A percentile compares a stretch with the other conserved stretches of the same genome.
phyloP scores from a whole-genome alignment of 2,329 filamentous ascomycete species.

The Lithohypha guttulata region DNA sequence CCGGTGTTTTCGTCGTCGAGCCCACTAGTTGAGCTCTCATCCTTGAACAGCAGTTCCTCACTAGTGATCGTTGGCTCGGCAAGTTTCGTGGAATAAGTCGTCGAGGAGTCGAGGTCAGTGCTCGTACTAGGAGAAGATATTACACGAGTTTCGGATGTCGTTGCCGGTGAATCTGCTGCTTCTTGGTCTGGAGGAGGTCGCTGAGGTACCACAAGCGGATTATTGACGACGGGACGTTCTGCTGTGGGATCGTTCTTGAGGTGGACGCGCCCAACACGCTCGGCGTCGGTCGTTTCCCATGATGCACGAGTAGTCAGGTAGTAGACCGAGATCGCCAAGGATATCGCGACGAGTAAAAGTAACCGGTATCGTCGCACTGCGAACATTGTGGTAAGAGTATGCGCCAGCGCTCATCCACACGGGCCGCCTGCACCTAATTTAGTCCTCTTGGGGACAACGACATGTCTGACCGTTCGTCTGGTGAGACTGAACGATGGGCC shows the following conservation, averaged over 20 bases:
- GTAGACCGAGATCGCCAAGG: conserved; percentile 37
- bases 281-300: conserved; percentile 22
- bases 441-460: not conserved
- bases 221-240: conserved; percentile 8
- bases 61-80: conserved; percentile 12
- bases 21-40: conserved; percentile 17
- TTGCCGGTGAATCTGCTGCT: conserved; percentile 3
- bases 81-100: not conserved
- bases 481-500: too few relatives aligned
- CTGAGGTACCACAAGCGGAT: not conserved
- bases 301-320: conserved; percentile 40
- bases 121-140: not conserved
- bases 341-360: conserved; percentile 35
- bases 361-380: conserved; percentile 39
- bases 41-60: conserved; percentile 17
- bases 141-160: not conserved
- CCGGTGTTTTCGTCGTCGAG: conserved; percentile 27
- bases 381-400: conserved; percentile 29
- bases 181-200: conserved; percentile 3
- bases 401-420: not conserved
- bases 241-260: conserved; percentile 1
- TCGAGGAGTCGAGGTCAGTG: not conserved
- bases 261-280: conserved; percentile 10
- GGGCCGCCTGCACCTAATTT: too few relatives aligned
- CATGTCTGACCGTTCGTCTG: too few relatives aligned